Percentiles rank a stretch among this genome's conserved stretches.
Evolutionary conservation across 345 rosid species (phyloP).

Genomic region (Toxicodendron radicans): DNA sequence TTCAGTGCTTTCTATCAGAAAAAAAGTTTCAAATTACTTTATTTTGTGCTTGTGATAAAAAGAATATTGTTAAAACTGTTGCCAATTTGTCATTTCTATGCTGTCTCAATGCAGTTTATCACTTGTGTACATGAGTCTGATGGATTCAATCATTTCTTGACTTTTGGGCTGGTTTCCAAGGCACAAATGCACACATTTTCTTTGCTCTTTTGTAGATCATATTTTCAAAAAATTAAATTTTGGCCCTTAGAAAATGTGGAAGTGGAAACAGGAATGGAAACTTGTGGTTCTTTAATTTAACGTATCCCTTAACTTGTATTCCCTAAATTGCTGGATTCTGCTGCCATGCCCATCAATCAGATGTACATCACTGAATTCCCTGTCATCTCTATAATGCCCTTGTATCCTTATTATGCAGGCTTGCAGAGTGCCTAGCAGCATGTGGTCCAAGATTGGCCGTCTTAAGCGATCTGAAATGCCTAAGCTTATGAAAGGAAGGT

Average conservation of each 20-base stretch:
- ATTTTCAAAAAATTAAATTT: background rate
- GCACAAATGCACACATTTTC: background rate
- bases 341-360: background rate
- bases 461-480: constrained; percentile 96
- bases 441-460: constrained; percentile 99
- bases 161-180: constrained; percentile 1
- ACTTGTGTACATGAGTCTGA: background rate
- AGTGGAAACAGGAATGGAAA: constrained; percentile 1
- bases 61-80: constrained; percentile 9
- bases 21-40: background rate
- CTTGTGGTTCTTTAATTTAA: constrained; percentile 6
- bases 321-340: constrained; percentile 8
- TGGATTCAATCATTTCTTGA: background rate
- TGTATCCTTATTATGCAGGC: constrained; percentile 46
- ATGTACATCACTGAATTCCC: constrained; percentile 4
- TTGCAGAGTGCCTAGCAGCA: constrained; percentile 81
- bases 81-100: background rate
- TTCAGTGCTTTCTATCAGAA: constrained; percentile 14
- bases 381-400: background rate
- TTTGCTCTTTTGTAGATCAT: constrained; percentile 1
- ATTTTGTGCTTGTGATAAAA: background rate
- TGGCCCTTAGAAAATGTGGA: background rate
- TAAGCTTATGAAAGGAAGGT: constrained; percentile 71
- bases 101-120: constrained; percentile 16
- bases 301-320: background rate